Evolutionary conservation across 2,329 filamentous ascomycete genomes (phyloP), one percentile per base, ranked within the genome.

Genomic region (Zelopaecilomyces penicillatus): DNA sequence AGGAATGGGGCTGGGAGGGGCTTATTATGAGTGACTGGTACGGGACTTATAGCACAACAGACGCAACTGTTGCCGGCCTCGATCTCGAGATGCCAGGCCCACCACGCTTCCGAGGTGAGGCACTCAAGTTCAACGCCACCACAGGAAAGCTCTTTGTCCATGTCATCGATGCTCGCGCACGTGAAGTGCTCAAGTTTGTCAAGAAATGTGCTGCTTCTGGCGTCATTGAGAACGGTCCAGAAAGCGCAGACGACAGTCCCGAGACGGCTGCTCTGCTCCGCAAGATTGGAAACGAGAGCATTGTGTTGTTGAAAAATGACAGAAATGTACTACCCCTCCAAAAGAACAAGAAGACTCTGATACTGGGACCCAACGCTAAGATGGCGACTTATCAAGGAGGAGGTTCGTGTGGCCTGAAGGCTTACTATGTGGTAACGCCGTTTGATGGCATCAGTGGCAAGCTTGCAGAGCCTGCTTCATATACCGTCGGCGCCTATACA

Each of bases 231-330:
- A 65, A 71, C 19, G 76, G 73, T 0, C 66, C 70, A 0, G 78
- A 82, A 57, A 66, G 63, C 40, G 70, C 66, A 0, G 65, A 71
- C 6, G 69, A 87, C 55, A 83, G 76, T 0, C 70, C 75, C 0
- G 75, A 84, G 58, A 80, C 79, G 33, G 74, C 80, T 4, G 74
- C 71, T 11, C 67, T 88, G 38, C 73, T 87, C 26, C 74, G 85
- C 12, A 71, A 74, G 43, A 71, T 85, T 27, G 83, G 82, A 12
- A 75, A 79, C 4, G 82, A 88, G 57, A 80, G 80, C 4, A 80
- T 87, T 6, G 83, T 88, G 1, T 69, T 90, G 9, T 66, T 89
- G 40, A 87, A 88, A 65, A 90, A 90, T 52, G 74, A 86, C 9
- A 73, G 74, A 33, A 68, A 67, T 10, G 59, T 82, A 0, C 67